Percentiles rank a stretch among this genome's conserved stretches.
phyloP scores from a whole-genome alignment of 2,329 filamentous ascomycete species.

The Chrysoporthe austroafricana region DNA sequence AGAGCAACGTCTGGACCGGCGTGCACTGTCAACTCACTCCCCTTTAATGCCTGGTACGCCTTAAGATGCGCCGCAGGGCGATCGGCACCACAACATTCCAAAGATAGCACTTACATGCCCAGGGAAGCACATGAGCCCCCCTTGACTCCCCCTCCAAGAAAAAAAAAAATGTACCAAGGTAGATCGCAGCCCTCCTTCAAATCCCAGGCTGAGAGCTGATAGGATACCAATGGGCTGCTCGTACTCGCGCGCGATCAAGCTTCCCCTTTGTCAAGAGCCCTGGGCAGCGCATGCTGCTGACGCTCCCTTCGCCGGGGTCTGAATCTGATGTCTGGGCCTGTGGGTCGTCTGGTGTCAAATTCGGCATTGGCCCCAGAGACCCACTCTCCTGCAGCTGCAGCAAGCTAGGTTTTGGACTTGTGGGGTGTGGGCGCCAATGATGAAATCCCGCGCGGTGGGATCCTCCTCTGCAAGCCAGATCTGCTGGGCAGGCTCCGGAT shows the following conservation, averaged over 20 bases:
- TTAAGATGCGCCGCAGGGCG: no score
- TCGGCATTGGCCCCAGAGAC: background rate
- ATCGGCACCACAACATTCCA: no score
- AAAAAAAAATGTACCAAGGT: no score
- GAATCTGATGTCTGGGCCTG: background rate
- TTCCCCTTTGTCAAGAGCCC: background rate
- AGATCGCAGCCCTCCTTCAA: no score
- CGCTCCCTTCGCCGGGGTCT: background rate
- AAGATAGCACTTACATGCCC: no score
- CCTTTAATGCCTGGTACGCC: background rate
- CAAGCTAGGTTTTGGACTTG: slow-evolving; percentile 9
- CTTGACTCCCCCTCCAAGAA: no score
- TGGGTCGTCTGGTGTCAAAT: slow-evolving; percentile 8
- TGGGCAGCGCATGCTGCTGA: background rate
- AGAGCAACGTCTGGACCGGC: no score
- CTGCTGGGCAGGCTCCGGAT: background rate
- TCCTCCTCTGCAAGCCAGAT: background rate
- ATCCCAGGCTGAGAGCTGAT: background rate
- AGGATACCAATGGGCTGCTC: background rate
- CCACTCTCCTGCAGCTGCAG: slow-evolving; percentile 9
- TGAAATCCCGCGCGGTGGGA: background rate
- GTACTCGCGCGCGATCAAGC: background rate
- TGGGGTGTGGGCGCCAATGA: slow-evolving; percentile 6
- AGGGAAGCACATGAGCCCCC: no score
- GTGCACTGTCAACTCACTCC: background rate